These are phyloP conservation scores for Talaromyces sp. DNA, from an alignment of 2,329 filamentous ascomycete species.

Conservation along the genomic window DNA sequence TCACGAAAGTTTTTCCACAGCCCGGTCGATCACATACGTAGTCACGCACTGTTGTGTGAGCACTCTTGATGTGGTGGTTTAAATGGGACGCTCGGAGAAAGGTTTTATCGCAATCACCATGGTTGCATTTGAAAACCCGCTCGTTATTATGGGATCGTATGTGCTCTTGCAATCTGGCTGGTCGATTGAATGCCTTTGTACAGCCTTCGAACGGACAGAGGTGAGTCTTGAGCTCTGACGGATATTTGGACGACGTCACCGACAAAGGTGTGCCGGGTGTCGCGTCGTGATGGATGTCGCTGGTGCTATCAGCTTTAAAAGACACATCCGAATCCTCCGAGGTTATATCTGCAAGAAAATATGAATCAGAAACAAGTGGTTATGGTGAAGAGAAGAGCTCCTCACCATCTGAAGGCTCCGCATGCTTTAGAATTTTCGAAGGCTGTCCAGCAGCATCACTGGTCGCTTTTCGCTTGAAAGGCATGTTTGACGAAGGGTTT, in stretches of 20 bases:
- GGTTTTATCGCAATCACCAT: conserved; percentile 69
- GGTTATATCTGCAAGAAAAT: not conserved
- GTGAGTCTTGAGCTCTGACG: conserved; percentile 71
- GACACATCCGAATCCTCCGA: not conserved
- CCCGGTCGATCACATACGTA: conserved; percentile 66
- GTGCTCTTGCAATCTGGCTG: conserved; percentile 73
- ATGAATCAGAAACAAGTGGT: not conserved
- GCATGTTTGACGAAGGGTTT: conserved; percentile 20
- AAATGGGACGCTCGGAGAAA: conserved; percentile 86
- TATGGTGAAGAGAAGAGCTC: not conserved
- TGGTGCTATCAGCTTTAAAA: conserved; percentile 6
- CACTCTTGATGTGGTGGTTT: conserved; percentile 75
- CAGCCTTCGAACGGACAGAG: conserved; percentile 70
- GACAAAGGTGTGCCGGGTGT: conserved; percentile 50
- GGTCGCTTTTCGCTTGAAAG: conserved; percentile 29
- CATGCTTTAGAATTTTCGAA: conserved; percentile 28
- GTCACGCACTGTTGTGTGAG: conserved; percentile 66
- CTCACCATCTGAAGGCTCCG: conserved; percentile 19
- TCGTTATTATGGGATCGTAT: conserved; percentile 80
- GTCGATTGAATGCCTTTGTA: conserved; percentile 79
- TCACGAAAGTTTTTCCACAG: conserved; percentile 78
- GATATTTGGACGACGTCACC: conserved; percentile 44
- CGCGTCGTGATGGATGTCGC: conserved; percentile 22
- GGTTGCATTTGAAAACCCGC: conserved; percentile 68
- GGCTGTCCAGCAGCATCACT: conserved; percentile 19